Evolutionary conservation across 2,329 filamentous ascomycete species (phyloP), one percentile per base, ranked within the genome.

Genomic region (Cryphonectria naterciae): DNA sequence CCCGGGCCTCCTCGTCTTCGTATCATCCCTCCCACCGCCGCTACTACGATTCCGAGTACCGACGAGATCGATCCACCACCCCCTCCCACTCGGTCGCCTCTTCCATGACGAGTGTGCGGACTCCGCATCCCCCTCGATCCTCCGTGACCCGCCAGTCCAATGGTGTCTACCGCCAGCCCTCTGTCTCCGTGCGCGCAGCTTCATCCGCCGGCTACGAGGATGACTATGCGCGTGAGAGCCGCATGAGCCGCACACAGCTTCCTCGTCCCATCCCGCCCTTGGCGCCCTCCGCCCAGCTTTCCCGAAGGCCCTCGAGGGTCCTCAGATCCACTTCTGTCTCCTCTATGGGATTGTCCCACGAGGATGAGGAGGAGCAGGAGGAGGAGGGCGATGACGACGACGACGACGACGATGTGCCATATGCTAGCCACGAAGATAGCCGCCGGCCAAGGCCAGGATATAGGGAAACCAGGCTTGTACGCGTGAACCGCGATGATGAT

Each of bases 281-380:
- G n/a, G 66, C 32, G 4, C 80, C 79, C 52, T 83, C 82, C 4
- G 81, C 80, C 35, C 80, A 79, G 8, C 75, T 77, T 32, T 81
- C 82, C 56, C 77, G 76, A 68, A 76, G 77, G 54, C 81, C 79
- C 37, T 81, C 76, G 67, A 77, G 77, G 61, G 80, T 76, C 65
- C 32, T 46, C 22, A 43, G 58, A 10, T 56, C 56, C 22, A 28
- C 49, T 22, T 82, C 81, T 3, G 76, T 79, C 10, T 79, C 72
- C n/a, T 61, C 61, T 15, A 52, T 76, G 66, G 82, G 81, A 37
- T 81, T 81, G 7, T 58, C 28, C 28, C 54, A 25, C n/a, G n/a
- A 54, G 17, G 5, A 41, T 8, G 15, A 37, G 11, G 32, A 39
- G 25, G 22, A 22, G 41, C 11, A 49, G 54, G 25, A 56, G 19